Conservation (phyloP, 495 filamentous ascomycete species). For the Astrothelium macrocarpum region DNA sequence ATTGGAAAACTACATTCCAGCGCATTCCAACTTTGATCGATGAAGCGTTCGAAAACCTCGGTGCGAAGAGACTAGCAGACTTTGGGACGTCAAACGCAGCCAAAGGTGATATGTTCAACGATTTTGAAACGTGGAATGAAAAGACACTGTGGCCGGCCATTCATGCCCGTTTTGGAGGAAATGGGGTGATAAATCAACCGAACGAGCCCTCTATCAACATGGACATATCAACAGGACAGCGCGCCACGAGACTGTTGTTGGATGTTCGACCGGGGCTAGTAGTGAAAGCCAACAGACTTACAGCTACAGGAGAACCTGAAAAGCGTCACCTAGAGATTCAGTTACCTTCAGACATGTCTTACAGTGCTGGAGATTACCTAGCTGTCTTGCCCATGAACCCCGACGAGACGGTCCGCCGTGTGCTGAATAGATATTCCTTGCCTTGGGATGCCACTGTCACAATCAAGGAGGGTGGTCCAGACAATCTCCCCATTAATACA, state of each 20-base stretch:
- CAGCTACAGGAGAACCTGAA: conserved; percentile 41
- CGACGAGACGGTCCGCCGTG: conserved; percentile 45
- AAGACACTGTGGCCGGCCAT: conserved; percentile 56
- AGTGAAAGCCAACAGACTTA: conserved; percentile 36
- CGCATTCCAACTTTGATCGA: conserved; percentile 58
- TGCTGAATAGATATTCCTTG: conserved; percentile 44
- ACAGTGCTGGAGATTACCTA: conserved; percentile 66
- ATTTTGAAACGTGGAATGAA: conserved; percentile 57
- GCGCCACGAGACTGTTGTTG: conserved; percentile 53
- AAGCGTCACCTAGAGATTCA: conserved; percentile 60
- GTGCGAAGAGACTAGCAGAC: conserved; percentile 46
- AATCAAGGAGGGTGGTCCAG: conserved; percentile 24
- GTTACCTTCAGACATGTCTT: conserved; percentile 55
- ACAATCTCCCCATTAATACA: background rate
- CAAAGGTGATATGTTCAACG: conserved; percentile 53
- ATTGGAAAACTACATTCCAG: conserved; percentile 68
- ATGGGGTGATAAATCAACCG: conserved; percentile 30
- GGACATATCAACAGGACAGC: conserved; percentile 45
- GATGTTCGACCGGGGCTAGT: conserved; percentile 53
- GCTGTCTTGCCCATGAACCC: conserved; percentile 64
- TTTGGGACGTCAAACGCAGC: conserved; percentile 55
- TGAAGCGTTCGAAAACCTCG: conserved; percentile 36
- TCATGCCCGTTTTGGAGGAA: background rate
- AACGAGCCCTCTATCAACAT: conserved; percentile 38
- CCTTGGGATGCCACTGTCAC: conserved; percentile 50